Evolutionary conservation across 176 grass and related monocot species (phyloP).

Genomic region (Pontederia paniculata): DNA sequence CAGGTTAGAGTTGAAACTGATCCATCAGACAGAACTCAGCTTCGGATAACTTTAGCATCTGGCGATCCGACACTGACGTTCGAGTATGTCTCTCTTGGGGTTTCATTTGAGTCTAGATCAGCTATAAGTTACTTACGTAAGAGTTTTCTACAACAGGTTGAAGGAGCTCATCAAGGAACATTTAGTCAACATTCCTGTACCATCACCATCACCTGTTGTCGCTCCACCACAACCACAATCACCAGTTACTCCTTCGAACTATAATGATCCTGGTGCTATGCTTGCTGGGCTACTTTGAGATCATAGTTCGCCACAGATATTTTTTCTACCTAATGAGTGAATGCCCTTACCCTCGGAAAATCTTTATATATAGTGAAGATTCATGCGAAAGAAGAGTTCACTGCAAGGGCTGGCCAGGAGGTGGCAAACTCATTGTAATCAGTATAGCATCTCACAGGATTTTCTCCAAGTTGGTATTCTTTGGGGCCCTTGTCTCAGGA

Average conservation of each 20-base stretch:
- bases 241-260: slow-evolving; percentile 33
- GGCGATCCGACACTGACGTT: slow-evolving; percentile 91
- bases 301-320: slow-evolving; percentile 17
- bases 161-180: slow-evolving; percentile 94
- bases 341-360: slow-evolving; percentile 32
- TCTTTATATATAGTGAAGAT: slow-evolving; percentile 26
- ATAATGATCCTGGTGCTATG: slow-evolving; percentile 84
- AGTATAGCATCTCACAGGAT: slow-evolving; percentile 26
- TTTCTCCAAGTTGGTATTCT: slow-evolving; percentile 37
- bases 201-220: slow-evolving; percentile 9
- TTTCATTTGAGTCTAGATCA: background rate
- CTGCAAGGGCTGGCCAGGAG: slow-evolving; percentile 40
- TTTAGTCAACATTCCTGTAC: slow-evolving; percentile 53
- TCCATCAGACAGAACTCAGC: slow-evolving; percentile 88
- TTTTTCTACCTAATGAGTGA: slow-evolving; percentile 27
- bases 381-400: slow-evolving; percentile 16
- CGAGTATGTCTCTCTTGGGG: slow-evolving; percentile 41
- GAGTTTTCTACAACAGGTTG: slow-evolving; percentile 42
- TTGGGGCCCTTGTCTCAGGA: slow-evolving; percentile 36
- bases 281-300: slow-evolving; percentile 80
- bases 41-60: slow-evolving; percentile 78
- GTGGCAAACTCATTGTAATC: slow-evolving; percentile 21
- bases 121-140: background rate
- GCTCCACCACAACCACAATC: slow-evolving; percentile 39
- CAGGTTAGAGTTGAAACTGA: slow-evolving; percentile 94